Evolutionary conservation across 345 rosid species (phyloP).

Genomic region (Citrus glauca): DNA sequence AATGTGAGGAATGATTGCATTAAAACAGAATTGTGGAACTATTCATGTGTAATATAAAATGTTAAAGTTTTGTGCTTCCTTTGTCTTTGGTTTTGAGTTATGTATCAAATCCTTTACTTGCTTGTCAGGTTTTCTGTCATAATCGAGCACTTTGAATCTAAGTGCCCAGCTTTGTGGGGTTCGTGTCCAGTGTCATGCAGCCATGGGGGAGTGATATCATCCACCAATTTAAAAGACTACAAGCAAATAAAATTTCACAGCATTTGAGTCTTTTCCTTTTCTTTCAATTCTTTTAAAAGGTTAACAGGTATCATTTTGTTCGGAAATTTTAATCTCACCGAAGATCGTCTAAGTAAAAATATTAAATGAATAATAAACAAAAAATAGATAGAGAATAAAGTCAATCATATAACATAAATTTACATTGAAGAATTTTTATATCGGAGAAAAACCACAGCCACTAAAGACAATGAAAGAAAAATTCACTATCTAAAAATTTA

Average conservation of each 20-base stretch:
- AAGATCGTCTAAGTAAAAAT: no score
- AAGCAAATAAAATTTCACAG: background rate
- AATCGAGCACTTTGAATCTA: background rate
- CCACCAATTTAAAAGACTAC: background rate
- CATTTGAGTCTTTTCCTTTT: background rate
- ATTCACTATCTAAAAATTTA: no score
- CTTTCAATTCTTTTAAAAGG: background rate
- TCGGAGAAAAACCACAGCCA: accelerated
- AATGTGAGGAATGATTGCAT: background rate
- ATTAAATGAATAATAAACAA: no score
- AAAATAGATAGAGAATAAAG: no score
- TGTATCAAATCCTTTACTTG: conserved; percentile 46
- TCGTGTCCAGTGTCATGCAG: background rate
- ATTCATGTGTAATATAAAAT: background rate
- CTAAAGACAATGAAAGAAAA: no score
- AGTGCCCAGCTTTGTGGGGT: background rate
- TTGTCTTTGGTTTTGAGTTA: conserved; percentile 18
- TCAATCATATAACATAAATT: no score
- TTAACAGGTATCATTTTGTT: background rate
- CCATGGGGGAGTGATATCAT: background rate
- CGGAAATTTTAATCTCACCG: no score
- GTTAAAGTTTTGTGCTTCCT: conserved; percentile 7
- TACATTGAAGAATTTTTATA: no score
- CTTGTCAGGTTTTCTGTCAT: conserved; percentile 20
- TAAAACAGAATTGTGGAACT: background rate